Percentiles rank a stretch among this genome's conserved stretches.
Conservation (phyloP, 345 rosid genomes). For the Boechera divaricarpa region DNA sequence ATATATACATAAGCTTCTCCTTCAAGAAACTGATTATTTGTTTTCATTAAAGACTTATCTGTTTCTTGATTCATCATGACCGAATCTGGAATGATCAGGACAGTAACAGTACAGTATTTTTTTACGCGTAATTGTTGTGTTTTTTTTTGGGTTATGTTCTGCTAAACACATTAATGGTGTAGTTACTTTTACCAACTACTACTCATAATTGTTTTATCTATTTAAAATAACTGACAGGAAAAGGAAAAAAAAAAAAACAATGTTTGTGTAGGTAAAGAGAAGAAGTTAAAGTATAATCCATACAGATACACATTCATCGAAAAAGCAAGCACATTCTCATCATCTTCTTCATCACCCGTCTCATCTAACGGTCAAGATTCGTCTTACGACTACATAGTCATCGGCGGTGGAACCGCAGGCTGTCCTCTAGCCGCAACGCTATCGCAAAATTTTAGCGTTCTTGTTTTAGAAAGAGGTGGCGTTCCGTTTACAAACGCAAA, state of each 20-base stretch:
- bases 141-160: neutral
- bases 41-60: neutral
- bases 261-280: constrained; percentile 38
- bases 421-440: constrained; percentile 95
- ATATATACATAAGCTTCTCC: neutral
- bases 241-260: neutral
- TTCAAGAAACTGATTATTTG: neutral
- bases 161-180: constrained; percentile 29
- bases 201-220: neutral
- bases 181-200: constrained; percentile 40
- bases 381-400: constrained; percentile 77
- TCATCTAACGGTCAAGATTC: constrained; percentile 55
- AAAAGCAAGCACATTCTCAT: constrained; percentile 77
- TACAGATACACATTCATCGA: constrained; percentile 73
- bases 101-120: constrained; percentile 30
- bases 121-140: constrained; percentile 12
- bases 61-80: constrained; percentile 23
- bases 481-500: constrained; percentile 92
- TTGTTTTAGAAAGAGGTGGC: constrained; percentile 92
- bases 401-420: constrained; percentile 98
- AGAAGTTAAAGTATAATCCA: constrained; percentile 39
- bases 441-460: constrained; percentile 77
- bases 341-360: constrained; percentile 60
- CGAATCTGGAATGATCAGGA: constrained; percentile 23
- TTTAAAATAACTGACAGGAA: neutral